A percentile compares a stretch with the other conserved stretches of the same genome.
Evolutionary conservation across 305 asterid species (phyloP).

Genomic region (Salvia sclarea): DNA sequence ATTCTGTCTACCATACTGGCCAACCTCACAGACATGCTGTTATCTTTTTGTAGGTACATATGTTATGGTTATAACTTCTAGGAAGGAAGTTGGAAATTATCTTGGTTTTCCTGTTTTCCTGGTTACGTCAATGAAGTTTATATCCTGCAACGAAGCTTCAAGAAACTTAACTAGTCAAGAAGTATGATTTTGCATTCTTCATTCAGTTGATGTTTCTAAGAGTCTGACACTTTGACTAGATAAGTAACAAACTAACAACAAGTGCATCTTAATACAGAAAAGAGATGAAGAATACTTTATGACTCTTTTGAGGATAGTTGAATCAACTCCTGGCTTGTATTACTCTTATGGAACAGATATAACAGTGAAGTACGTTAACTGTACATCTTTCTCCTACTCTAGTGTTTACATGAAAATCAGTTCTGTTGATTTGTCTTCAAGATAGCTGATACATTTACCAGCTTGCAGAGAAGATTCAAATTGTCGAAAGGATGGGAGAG

Average conservation of each 20-base stretch:
- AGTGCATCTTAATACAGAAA: constrained; percentile 53
- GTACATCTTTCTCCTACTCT: constrained; percentile 22
- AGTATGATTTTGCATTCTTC: constrained; percentile 43
- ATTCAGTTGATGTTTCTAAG: constrained; percentile 22
- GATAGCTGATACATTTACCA: constrained; percentile 50
- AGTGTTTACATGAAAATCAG: constrained; percentile 12
- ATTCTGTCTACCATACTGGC: constrained; percentile 3
- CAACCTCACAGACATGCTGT: constrained; percentile 26
- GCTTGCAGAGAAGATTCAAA: constrained; percentile 89
- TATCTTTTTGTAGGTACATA: constrained; percentile 52
- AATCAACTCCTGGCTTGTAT: constrained; percentile 89
- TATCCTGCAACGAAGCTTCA: constrained; percentile 79
- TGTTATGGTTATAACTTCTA: constrained; percentile 59
- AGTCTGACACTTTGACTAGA: constrained; percentile 21
- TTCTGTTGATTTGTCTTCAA: constrained; percentile 23
- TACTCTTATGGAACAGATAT: constrained; percentile 89
- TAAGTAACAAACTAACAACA: constrained; percentile 27
- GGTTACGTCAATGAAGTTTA: constrained; percentile 77
- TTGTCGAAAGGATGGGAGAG: constrained; percentile 85
- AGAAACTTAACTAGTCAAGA: constrained; percentile 61
- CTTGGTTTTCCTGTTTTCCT: constrained; percentile 78
- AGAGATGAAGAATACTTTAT: constrained; percentile 81
- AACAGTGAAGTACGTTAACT: constrained; percentile 66
- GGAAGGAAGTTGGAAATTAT: constrained; percentile 71
- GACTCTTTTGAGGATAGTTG: constrained; percentile 54